These are phyloP conservation scores for Apostasia ramifera DNA, from an alignment of 106 monocot genomes.

Conservation along the genomic window DNA sequence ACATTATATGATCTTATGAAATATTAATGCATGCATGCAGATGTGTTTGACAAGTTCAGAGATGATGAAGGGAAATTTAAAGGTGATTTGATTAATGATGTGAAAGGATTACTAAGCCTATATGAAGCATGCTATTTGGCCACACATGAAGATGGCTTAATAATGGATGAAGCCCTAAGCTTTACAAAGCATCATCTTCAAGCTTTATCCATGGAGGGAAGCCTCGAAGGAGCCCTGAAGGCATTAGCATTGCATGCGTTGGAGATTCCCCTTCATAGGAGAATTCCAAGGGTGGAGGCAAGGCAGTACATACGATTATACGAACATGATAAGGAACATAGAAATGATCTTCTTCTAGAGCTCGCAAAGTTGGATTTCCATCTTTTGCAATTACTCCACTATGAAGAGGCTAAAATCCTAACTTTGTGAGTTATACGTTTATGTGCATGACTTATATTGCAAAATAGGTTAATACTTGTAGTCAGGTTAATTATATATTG, in stretches of 20 bases:
- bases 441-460: too few relatives aligned
- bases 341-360: slow-evolving; percentile 7
- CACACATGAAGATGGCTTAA: background rate
- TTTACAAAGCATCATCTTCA: background rate
- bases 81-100: background rate
- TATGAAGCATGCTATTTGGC: slow-evolving; percentile 1
- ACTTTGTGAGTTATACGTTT: slow-evolving; percentile 6
- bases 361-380: slow-evolving; percentile 16
- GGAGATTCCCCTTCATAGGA: background rate
- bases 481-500: too few relatives aligned
- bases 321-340: slow-evolving; percentile 1
- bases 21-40: too few relatives aligned
- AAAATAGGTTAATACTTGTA: too few relatives aligned
- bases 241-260: background rate
- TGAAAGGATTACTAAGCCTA: slow-evolving; percentile 1
- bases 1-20: too few relatives aligned
- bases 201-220: background rate
- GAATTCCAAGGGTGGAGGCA: slow-evolving; percentile 13
- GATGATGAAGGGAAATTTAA: slow-evolving; percentile 1
- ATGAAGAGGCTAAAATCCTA: slow-evolving; percentile 8
- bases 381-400: slow-evolving; percentile 10
- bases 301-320: slow-evolving; percentile 7
- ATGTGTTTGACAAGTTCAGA: slow-evolving; percentile 7
- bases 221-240: background rate
- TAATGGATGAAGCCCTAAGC: slow-evolving; percentile 8